Conservation (phyloP, 257 asterid genomes). For the Lycium barbarum region DNA sequence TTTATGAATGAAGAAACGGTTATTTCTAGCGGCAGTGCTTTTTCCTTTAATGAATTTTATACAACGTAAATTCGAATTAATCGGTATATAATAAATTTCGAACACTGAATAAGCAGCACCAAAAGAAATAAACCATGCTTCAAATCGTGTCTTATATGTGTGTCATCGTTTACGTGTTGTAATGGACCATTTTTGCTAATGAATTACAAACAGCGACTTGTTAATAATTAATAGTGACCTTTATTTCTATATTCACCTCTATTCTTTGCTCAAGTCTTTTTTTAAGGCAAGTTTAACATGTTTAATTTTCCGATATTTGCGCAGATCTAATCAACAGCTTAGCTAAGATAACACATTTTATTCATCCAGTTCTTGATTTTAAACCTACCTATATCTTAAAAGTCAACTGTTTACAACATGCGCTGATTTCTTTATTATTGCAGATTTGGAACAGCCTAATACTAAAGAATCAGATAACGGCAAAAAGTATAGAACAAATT, state of each 20-base stretch:
- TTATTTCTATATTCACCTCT: neutral
- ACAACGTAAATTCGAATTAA: too few relatives aligned
- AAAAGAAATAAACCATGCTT: neutral
- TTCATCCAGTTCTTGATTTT: neutral
- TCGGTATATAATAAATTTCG: neutral
- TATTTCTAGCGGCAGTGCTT: too few relatives aligned
- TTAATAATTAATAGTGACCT: neutral
- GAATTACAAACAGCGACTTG: neutral
- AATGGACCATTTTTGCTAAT: neutral
- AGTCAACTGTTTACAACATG: constrained; percentile 24
- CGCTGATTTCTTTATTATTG: neutral
- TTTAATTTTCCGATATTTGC: constrained; percentile 15
- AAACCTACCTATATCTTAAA: neutral
- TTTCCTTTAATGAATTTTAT: too few relatives aligned
- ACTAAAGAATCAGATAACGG: neutral
- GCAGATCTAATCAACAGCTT: constrained; percentile 23
- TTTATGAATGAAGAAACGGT: too few relatives aligned
- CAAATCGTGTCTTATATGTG: neutral
- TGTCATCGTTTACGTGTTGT: constrained; percentile 16
- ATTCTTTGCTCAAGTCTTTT: constrained; percentile 11
- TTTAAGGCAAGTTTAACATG: neutral
- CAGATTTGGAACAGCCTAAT: constrained; percentile 1
- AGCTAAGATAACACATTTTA: constrained; percentile 23
- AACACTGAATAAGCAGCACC: too few relatives aligned
- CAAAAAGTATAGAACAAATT: neutral